Base-by-base conservation (phyloP, 2,329 filamentous ascomycete species). In the Pestalotiopsis sp. region DNA sequence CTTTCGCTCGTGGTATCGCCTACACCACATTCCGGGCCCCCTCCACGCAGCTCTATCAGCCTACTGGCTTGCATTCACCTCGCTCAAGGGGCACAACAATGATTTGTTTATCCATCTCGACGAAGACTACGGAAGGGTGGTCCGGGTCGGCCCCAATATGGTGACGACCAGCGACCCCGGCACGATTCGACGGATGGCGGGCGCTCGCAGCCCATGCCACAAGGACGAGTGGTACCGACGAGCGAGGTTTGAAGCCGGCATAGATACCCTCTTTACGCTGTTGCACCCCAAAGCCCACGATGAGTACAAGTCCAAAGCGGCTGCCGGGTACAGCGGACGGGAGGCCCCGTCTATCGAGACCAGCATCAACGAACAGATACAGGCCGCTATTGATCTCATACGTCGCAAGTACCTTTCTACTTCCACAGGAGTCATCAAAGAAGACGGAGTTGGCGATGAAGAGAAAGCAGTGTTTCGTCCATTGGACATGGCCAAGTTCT, bases 211-310 rank as follows among this genome's bases (percentile, higher is more conserved):
- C 38, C 68, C 69, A 6, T 83, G 82, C 67, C 75, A 69, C 2
- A 78, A 80, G 3, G 79, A 78, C 0, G 72, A 72, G 3, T 86
- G 83, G 78, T 86, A 86, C 72, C 79, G 82, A 68, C 82, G 80
- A 9, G 81, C 86, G 68, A 80, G 82, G 20, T 80, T 90, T 67
- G 83, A 89, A 66, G 83, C 85, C 0, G 80, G 83, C 11, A 78
- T 82, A 31, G 83, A 89, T 70, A 88, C 86, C 70, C 80, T 89
- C 67, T 81, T 88, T 71, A 85, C 81, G 20, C 78, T 83, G 49
- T 78, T 79, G 60, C 80, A 86, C 69, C 81, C 82, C 57, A 78
- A 78, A 23, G 75, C 75, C 49, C 85, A 87, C 71, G 77, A 77
- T 11, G 72, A 74, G 62, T 70, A 81, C 41, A 78, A 79, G 61